These are phyloP conservation scores for Penicillium diatomitis DNA, from an alignment of 495 filamentous ascomycete genomes.

Conservation along the genomic window DNA sequence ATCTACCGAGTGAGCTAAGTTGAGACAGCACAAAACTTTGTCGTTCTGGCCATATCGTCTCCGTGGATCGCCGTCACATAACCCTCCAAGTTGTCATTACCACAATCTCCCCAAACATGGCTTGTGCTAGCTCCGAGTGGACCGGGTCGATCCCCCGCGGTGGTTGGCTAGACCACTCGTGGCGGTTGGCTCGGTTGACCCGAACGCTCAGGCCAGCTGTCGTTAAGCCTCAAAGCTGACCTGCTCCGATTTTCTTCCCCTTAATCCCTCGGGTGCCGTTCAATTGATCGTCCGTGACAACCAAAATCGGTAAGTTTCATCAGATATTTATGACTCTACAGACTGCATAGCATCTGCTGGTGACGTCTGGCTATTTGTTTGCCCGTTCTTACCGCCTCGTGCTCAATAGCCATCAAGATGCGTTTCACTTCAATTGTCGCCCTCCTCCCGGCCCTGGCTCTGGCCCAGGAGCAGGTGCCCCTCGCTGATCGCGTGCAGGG, in stretches of 20 bases:
- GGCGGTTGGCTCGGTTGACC: slow-evolving; percentile 14
- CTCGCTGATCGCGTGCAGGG: slow-evolving; percentile 59
- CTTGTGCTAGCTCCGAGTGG: not conserved
- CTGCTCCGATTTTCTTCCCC: slow-evolving; percentile 4
- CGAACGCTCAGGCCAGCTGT: slow-evolving; percentile 21
- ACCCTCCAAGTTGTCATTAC: no score
- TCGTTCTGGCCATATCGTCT: no score
- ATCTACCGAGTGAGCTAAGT: no score
- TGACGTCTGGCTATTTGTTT: not conserved
- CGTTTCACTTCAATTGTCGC: slow-evolving; percentile 55
- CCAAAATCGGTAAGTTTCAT: slow-evolving; percentile 2
- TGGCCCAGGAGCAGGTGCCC: slow-evolving; percentile 65
- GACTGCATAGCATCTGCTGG: not conserved
- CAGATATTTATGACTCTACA: not conserved
- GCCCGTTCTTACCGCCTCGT: no score
- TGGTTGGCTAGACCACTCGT: not conserved
- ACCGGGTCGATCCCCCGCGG: not conserved
- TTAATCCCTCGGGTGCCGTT: slow-evolving; percentile 10
- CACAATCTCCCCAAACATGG: not conserved
- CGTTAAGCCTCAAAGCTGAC: slow-evolving; percentile 3
- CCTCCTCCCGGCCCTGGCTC: slow-evolving; percentile 61
- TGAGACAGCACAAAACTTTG: no score
- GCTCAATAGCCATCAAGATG: slow-evolving; percentile 43
- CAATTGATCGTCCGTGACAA: slow-evolving; percentile 1
- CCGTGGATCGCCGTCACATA: no score